Evolutionary conservation across 75 land plant genomes (phyloP), one percentile per base, ranked within the genome.

Genomic region (Selaginella moellendorffii): DNA sequence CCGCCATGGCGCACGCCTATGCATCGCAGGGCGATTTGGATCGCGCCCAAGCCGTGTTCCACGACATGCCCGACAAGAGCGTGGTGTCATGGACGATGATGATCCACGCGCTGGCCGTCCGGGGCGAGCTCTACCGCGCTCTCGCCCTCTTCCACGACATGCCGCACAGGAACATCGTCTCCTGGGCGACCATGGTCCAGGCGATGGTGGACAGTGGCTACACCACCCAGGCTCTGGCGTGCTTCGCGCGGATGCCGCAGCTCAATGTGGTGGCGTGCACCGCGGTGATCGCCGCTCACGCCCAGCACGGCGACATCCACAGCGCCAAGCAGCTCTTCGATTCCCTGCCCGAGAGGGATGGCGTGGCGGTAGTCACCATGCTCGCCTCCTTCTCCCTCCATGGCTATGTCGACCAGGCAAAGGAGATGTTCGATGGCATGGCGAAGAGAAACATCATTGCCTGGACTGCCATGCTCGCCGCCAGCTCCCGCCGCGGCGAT

Each of bases 1-100:
- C 79, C 14, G 65, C 58, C 29, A 68, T 73, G 63, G 66, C 36
- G 30, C 30, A 10, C 42, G 65, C 72, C 0, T 83, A 79, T 62
- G 27, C 62, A 5, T 77, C 54, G 52, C 51, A 46, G 10, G 51
- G 51, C 18, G 10, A 18, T 46, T 18, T 46, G 51, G 18, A 46
- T 46, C 14, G 18, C 10, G 51, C 51, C 51, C 51, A 10, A 18
- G 14, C 10, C 18, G 10, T 46, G 51, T 46, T 46, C 51, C 10
- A 18, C 10, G 14, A 46, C 10, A 46, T 46, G 51, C 51, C 51
- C 51, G 14, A 46, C 14, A 46, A 18, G 51, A 46, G 18, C 51
- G 51, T 46, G 10, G 18, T 46, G 10, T 46, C 51, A 10, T 46
- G 51, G 51, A 46, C 66, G 31, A 63, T 63, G 1, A 21, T 67